Base-by-base conservation (phyloP, 2,329 filamentous ascomycete species). In the Trichoderma sp. region DNA sequence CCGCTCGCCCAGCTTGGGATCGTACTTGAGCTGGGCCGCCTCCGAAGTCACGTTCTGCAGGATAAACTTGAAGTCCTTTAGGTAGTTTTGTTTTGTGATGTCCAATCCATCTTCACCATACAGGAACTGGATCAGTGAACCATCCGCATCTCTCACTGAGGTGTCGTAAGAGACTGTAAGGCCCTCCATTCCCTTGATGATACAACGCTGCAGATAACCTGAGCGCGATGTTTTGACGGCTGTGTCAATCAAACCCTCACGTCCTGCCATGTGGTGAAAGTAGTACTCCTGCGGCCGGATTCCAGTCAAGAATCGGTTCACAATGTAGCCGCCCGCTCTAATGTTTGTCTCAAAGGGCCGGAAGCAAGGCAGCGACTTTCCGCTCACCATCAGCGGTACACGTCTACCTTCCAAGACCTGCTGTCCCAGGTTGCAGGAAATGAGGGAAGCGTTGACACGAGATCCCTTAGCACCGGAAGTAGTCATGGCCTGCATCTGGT, bases 401-500 rank as follows among this genome's bases (percentile, higher is more conserved):
- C 96, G 89, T 69, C 95, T 89, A 77, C 96, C 94, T 85, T 99
- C 96, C 75, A 99, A 81, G 82, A 97, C 93, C 78, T 99, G 96
- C 78, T 99, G 96, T 63, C 96, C 96, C 52, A 99, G 87, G 77
- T 99, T 97, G 80, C 95, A 98, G 31, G 95, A 98, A 79, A 99
- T 99, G 71, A 97, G 88, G 76, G 97, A 97, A 62, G 96, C 96
- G 78, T 99, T 99, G 80, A 99, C 96, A 75, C 88, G 85, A 67
- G 89, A 92, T 78, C 96, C 96, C 83, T 99, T 99, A 63, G 96
- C 96, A 79, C 96, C 96, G 68, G 96, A 97, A 16, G 91, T 92
- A 27, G 96, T 99, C 96, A 99, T 99, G 73, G 92, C 89, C 84
- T 99, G 96, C 95, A 99, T 99, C 81, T 98, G 95, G 77, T 99